Evolutionary conservation across 306 rosid genomes (phyloP).

Genomic region (Trifolium repens): DNA sequence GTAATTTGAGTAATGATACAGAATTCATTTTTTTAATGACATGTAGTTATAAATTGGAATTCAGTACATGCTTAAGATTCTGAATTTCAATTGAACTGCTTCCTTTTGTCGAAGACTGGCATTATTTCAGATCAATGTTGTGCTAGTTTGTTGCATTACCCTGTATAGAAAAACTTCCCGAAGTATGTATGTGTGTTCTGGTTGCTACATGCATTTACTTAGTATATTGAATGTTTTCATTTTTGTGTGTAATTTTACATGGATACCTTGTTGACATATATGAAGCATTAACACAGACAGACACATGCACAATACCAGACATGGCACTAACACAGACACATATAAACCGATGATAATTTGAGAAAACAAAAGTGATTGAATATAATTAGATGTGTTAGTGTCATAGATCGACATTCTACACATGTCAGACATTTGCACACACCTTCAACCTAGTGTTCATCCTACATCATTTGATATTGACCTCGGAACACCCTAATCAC

Average conservation of each 20-base stretch:
- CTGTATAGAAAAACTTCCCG: background rate
- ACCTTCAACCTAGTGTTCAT: background rate
- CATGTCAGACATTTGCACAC: background rate
- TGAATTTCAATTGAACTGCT: conserved; percentile 23
- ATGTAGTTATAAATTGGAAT: conserved; percentile 7
- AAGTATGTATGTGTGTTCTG: background rate
- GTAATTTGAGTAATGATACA: background rate
- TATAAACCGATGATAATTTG: background rate
- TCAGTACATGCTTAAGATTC: background rate
- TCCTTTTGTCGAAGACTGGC: conserved; percentile 1
- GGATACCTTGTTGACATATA: background rate
- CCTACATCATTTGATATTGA: background rate
- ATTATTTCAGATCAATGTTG: background rate
- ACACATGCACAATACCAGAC: background rate
- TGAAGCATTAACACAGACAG: background rate
- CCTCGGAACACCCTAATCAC: conserved; percentile 17
- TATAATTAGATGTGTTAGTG: background rate
- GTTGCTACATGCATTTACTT: background rate
- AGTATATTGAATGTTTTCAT: background rate
- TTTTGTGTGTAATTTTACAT: conserved; percentile 15
- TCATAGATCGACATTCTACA: background rate
- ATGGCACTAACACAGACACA: background rate
- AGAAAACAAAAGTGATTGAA: background rate
- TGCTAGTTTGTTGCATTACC: conserved; percentile 5
- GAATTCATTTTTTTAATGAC: background rate